Percentiles rank a stretch among this genome's conserved stretches.
Conservation (phyloP, 345 rosid species). For the Linum trigynum region DNA sequence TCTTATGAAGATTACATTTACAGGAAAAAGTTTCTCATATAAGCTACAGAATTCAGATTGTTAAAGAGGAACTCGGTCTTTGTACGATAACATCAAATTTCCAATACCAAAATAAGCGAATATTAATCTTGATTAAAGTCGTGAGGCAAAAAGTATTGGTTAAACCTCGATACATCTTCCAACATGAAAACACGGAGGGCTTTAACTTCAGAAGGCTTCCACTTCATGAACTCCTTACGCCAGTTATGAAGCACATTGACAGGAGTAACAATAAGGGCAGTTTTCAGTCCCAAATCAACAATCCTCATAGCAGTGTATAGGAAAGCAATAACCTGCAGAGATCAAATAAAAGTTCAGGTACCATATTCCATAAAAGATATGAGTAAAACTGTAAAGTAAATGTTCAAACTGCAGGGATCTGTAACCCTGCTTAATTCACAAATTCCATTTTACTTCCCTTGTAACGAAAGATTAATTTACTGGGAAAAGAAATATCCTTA, state of each 20-base stretch:
- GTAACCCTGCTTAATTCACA: no score
- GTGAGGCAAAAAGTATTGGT: neutral
- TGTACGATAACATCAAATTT: neutral
- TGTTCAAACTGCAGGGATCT: no score
- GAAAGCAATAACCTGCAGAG: constrained; percentile 89
- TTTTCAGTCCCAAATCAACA: constrained; percentile 82
- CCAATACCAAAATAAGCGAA: no score
- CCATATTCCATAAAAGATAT: neutral
- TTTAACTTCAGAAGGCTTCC: constrained; percentile 90
- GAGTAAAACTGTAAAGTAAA: no score
- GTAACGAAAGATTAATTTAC: no score
- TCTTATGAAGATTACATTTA: no score
- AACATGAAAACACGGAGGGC: constrained; percentile 84
- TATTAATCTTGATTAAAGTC: neutral
- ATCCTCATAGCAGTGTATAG: constrained; percentile 88
- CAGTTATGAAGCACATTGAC: constrained; percentile 99
- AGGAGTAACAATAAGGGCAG: constrained; percentile 88
- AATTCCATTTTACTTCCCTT: no score
- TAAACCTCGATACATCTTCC: constrained; percentile 88
- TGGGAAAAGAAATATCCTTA: no score
- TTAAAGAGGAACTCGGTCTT: neutral
- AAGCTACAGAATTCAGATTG: no score
- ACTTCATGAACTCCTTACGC: constrained; percentile 86
- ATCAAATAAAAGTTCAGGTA: constrained; percentile 17
- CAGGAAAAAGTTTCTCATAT: neutral